Evolutionary conservation across 148 eudicot species (phyloP).

Genomic region (Hydrangea macrophylla): DNA sequence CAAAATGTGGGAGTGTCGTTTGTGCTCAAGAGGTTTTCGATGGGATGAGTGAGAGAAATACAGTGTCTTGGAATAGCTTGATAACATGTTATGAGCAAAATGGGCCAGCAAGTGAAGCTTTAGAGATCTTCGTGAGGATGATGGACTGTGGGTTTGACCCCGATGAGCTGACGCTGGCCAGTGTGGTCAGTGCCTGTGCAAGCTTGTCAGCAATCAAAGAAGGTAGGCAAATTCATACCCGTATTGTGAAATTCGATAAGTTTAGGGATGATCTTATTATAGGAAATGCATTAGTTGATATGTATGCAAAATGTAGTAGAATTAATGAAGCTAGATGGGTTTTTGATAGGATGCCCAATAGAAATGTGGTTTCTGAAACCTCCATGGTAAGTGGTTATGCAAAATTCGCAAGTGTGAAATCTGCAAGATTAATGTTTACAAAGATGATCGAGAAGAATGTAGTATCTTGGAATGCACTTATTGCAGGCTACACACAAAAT

Average conservation of each 20-base stretch:
- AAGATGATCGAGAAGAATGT: conserved; percentile 73
- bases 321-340: conserved; percentile 60
- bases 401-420: conserved; percentile 57
- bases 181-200: conserved; percentile 88
- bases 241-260: conserved; percentile 47
- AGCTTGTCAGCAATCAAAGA: conserved; percentile 47
- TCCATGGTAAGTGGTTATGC: conserved; percentile 90
- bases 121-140: conserved; percentile 58
- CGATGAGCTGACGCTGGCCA: conserved; percentile 80
- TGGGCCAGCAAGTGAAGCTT: conserved; percentile 64
- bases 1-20: conserved; percentile 62
- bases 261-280: conserved; percentile 59
- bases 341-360: conserved; percentile 70
- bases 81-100: conserved; percentile 88
- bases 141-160: conserved; percentile 49
- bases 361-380: conserved; percentile 75
- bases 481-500: conserved; percentile 84
- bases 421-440: conserved; percentile 61
- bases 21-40: conserved; percentile 60
- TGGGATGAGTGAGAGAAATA: conserved; percentile 58
- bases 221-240: conserved; percentile 67
- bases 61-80: conserved; percentile 85
- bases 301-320: conserved; percentile 82
- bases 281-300: conserved; percentile 90
- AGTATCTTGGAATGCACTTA: conserved; percentile 87